phyloP scores from a whole-genome alignment of 1,139 yeast genomes.

The Pichia sp. region DNA sequence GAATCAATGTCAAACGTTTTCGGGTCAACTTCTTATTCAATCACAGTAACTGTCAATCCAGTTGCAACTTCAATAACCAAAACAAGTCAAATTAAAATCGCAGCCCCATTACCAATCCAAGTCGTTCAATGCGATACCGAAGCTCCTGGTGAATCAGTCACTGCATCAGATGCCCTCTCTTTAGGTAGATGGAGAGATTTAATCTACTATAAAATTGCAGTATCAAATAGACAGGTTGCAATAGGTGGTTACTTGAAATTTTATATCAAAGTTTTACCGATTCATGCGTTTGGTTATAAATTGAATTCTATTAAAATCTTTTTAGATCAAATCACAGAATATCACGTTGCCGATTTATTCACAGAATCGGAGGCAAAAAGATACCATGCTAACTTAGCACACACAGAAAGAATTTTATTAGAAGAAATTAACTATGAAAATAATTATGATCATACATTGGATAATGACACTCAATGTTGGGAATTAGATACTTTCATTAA shows the following conservation, averaged over 20 bases:
- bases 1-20: slow-evolving; percentile 17
- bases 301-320: slow-evolving; percentile 15
- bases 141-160: background rate
- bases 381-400: slow-evolving; percentile 10
- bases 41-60: slow-evolving; percentile 13
- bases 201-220: slow-evolving; percentile 24
- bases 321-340: slow-evolving; percentile 21
- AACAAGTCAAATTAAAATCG: background rate
- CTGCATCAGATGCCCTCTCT: slow-evolving; percentile 21
- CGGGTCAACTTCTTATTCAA: slow-evolving; percentile 17
- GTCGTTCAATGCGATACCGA: slow-evolving; percentile 20
- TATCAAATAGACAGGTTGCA: slow-evolving; percentile 20
- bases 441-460: too few relatives aligned
- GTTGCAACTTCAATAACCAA: slow-evolving; percentile 7
- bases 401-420: slow-evolving; percentile 21
- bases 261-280: slow-evolving; percentile 26
- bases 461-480: slow-evolving; percentile 13
- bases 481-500: slow-evolving; percentile 13
- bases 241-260: slow-evolving; percentile 21
- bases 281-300: slow-evolving; percentile 18
- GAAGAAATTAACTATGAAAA: slow-evolving; percentile 10
- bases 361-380: background rate
- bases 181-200: slow-evolving; percentile 33
- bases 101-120: slow-evolving; percentile 11
- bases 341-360: slow-evolving; percentile 6